A percentile compares a stretch with the other conserved stretches of the same genome.
Evolutionary conservation across 495 filamentous ascomycete species (phyloP).

Genomic region (Hyphodiscus hymeniophilus): DNA sequence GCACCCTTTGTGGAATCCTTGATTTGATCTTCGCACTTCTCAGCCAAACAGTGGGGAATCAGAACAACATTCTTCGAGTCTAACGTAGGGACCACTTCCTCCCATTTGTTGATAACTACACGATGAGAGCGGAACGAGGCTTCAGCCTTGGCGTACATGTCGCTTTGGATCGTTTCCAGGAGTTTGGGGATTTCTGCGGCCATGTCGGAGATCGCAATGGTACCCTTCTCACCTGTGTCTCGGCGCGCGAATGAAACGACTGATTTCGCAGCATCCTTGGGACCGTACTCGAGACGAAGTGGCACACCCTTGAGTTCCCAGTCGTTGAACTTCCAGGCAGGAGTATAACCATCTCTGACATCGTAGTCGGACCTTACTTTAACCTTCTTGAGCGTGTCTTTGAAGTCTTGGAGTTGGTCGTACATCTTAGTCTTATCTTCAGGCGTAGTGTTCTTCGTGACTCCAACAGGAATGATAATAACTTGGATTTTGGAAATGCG

Average conservation of each 20-base stretch:
- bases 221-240: slow-evolving; percentile 74
- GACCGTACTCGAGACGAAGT: slow-evolving; percentile 88
- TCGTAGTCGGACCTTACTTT: slow-evolving; percentile 68
- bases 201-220: slow-evolving; percentile 65
- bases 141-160: slow-evolving; percentile 79
- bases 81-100: slow-evolving; percentile 77
- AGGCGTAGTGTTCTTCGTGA: slow-evolving; percentile 74
- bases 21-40: slow-evolving; percentile 85
- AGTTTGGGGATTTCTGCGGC: slow-evolving; percentile 62
- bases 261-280: slow-evolving; percentile 78
- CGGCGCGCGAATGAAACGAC: slow-evolving; percentile 80
- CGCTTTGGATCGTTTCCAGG: slow-evolving; percentile 79
- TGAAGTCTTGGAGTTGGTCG: slow-evolving; percentile 61
- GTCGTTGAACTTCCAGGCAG: slow-evolving; percentile 96
- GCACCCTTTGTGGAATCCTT: slow-evolving; percentile 79
- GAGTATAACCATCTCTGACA: slow-evolving; percentile 76
- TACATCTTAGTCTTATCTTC: slow-evolving; percentile 67
- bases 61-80: slow-evolving; percentile 87
- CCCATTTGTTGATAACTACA: slow-evolving; percentile 75
- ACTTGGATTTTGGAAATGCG: slow-evolving; percentile 79
- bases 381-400: slow-evolving; percentile 51
- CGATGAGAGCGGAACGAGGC: slow-evolving; percentile 68
- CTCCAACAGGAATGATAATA: slow-evolving; percentile 86
- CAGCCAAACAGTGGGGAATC: slow-evolving; percentile 74
- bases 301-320: slow-evolving; percentile 94